Percentiles rank a stretch among this genome's conserved stretches.
phyloP scores from a whole-genome alignment of 2,329 filamentous ascomycete species.

The Colletotrichum scovillei region DNA sequence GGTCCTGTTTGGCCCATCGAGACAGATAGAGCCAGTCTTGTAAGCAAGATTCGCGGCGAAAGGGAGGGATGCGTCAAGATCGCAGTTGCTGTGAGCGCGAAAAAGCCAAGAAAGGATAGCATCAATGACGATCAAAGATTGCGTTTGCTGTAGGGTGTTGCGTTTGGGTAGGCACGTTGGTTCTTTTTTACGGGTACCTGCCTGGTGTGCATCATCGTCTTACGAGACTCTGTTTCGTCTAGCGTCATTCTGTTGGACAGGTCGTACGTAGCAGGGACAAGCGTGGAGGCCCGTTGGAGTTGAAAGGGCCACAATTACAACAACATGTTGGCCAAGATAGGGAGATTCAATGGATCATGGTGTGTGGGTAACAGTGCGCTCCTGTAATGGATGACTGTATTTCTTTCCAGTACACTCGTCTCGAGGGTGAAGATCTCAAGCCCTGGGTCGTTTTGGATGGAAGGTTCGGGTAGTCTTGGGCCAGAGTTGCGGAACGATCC shows the following conservation, averaged over 20 bases:
- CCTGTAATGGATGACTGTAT: constrained; percentile 3
- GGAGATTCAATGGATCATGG: background rate
- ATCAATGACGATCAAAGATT: background rate
- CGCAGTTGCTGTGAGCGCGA: background rate
- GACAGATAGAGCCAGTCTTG: constrained; percentile 14
- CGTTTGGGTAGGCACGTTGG: background rate
- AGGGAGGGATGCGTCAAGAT: background rate
- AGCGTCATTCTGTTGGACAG: constrained; percentile 21
- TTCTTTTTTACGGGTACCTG: background rate
- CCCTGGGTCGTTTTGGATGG: background rate
- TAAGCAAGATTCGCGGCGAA: constrained; percentile 15
- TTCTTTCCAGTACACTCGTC: background rate
- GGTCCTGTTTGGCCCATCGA: background rate
- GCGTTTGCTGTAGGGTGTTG: background rate
- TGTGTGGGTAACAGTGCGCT: background rate
- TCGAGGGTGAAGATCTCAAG: background rate
- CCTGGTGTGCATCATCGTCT: constrained; percentile 26
- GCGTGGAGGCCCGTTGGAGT: constrained; percentile 4
- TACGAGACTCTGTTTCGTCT: constrained; percentile 24
- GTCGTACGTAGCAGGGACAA: constrained; percentile 13
- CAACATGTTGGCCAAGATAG: background rate
- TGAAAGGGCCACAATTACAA: constrained; percentile 1
- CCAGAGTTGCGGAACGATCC: background rate
- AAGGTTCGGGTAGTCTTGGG: background rate
- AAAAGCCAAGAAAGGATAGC: background rate